Base-by-base conservation (phyloP, 176 grass and related monocot genomes). In the Carex littledalei region DNA sequence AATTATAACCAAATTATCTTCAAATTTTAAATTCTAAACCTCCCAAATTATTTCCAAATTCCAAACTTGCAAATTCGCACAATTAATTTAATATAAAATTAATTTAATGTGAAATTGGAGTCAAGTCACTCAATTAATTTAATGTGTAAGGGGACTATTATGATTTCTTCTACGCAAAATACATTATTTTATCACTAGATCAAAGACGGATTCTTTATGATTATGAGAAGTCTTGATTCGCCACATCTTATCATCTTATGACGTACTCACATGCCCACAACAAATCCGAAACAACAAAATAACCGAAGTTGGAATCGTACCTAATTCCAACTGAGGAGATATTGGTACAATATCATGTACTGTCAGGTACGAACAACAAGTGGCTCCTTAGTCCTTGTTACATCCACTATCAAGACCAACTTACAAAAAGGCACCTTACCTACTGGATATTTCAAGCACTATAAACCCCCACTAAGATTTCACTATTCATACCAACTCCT, bases 361-460 rank as follows among this genome's bases (percentile, higher is more conserved):
- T 78, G 52, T 78, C 74, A 78, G 14, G 74, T 78, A 78, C 74
- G 74, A 78, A 57, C 24, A 57, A 78, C 50, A 78, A 78, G 22
- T 78, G 74, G 52, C 74, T 57, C 74, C 52, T 56, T 55, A 3
- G 9, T 50, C 47, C 47, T 11, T 12, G 1, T 9, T 11, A 35
- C 52, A 57, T 78, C 74, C 74, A 78, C 74, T 57, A 34, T 3
- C 26, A 76, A 31, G 52, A 78, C 74, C 74, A 78, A 57, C 74
- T 78, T 18, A 78, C 5, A 18, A 57, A 78, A 57, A 17, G 52
- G 26, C 52, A 78, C 74, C 15, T 78, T 78, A 78, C 50, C 74
- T 57, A 78, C 22, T 54, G 74, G 74, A 54, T 56, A 56, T 57
- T 55, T 26, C 57, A 32, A 55, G 52, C 74, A 78, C 74, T 34